Percentiles rank a stretch among this genome's conserved stretches.
phyloP scores from a whole-genome alignment of 495 filamentous ascomycete species.

The Glonium stellatum region DNA sequence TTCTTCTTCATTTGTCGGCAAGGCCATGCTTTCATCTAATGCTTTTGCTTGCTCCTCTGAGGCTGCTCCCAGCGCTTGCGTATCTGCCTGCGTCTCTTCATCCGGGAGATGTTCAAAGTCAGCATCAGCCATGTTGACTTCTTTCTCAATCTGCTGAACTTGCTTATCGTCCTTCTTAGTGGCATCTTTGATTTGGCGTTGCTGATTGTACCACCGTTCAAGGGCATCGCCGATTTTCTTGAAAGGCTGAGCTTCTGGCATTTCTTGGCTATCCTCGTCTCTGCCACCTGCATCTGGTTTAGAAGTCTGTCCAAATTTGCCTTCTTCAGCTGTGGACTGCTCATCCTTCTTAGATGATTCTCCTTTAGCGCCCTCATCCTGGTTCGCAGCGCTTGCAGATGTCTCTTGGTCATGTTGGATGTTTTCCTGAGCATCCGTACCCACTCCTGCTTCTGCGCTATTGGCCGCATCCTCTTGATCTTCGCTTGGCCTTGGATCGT shows the following conservation, averaged over 20 bases:
- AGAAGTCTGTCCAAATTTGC: conserved; percentile 19
- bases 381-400: conserved; percentile 23
- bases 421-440: conserved; percentile 23
- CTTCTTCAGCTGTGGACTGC: conserved; percentile 22
- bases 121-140: conserved; percentile 59
- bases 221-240: conserved; percentile 89
- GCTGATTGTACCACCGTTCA: conserved; percentile 85
- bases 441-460: conserved; percentile 22
- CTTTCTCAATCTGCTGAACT: conserved; percentile 34
- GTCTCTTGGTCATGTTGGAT: conserved; percentile 21
- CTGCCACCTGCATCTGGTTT: conserved; percentile 15
- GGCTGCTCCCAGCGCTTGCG: conserved; percentile 85
- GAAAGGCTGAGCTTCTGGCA: conserved; percentile 53
- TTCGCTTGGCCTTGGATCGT: conserved; percentile 2
- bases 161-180: conserved; percentile 55
- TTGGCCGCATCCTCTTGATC: conserved; percentile 14
- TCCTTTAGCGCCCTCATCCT: conserved; percentile 24
- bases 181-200: conserved; percentile 67
- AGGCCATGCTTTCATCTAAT: conserved; percentile 75
- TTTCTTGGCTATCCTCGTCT: conserved; percentile 28
- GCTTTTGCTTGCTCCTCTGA: conserved; percentile 76
- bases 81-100: conserved; percentile 68
- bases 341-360: conserved; percentile 23
- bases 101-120: conserved; percentile 90
- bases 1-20: conserved; percentile 61